Evolutionary conservation across 176 grass and related monocot species (phyloP).

Genomic region (Musa itinerans): DNA sequence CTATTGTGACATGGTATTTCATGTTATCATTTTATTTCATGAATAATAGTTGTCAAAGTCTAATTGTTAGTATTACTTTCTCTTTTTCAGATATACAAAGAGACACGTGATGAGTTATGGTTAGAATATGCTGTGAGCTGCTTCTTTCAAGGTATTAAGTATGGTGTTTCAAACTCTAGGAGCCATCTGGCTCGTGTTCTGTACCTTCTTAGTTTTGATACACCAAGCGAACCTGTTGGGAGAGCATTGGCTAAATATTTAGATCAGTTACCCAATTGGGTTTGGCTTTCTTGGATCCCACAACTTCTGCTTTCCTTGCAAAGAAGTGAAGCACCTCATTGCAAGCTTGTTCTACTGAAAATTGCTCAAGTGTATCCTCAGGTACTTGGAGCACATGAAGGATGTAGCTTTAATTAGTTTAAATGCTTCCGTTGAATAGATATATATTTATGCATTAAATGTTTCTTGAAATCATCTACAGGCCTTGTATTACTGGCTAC

Average conservation of each 20-base stretch:
- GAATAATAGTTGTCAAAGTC: neutral
- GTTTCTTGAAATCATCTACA: constrained; percentile 30
- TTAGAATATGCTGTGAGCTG: constrained; percentile 89
- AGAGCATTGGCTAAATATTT: constrained; percentile 94
- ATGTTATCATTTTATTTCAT: neutral
- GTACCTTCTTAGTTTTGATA: constrained; percentile 97
- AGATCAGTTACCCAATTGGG: constrained; percentile 91
- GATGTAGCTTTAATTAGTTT: neutral
- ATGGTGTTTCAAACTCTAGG: constrained; percentile 86
- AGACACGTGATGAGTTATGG: constrained; percentile 80
- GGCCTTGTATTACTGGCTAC: constrained; percentile 98
- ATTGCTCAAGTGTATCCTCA: constrained; percentile 97
- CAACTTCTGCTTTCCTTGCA: constrained; percentile 89
- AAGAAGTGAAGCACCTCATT: constrained; percentile 81
- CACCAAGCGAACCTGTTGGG: constrained; percentile 79
- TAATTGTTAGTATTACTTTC: neutral
- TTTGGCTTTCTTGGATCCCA: constrained; percentile 99
- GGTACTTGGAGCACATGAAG: constrained; percentile 30
- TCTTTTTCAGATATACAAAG: constrained; percentile 75
- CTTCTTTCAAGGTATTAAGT: constrained; percentile 95
- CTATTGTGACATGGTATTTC: constrained; percentile 94
- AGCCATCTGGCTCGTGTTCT: constrained; percentile 94
- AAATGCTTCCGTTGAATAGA: neutral
- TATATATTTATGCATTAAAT: neutral
- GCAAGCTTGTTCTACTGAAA: constrained; percentile 96